Evolutionary conservation across 495 filamentous ascomycete genomes (phyloP), one percentile per base, ranked within the genome.

Genomic region (Lichina pygmaea): DNA sequence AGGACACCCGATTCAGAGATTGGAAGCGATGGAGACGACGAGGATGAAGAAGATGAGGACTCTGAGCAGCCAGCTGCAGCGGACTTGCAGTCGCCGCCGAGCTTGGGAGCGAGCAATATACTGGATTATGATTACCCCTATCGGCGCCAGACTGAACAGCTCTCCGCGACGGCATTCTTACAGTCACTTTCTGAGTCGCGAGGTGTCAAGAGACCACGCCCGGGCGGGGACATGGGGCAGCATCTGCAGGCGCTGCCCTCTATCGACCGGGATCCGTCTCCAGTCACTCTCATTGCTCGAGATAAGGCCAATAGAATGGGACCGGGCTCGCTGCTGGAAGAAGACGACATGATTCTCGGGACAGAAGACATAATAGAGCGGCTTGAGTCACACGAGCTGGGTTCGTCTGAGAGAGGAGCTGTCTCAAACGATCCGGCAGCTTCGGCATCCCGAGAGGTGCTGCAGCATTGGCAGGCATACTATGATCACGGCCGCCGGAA

Each of bases 291-390:
- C 31, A 61, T 73, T 47, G 69, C 65, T 30, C 71, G 66, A 52
- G 63, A 66, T 38, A 46, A 66, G 1, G 68, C 70, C 48, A 54
- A 46, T 30, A 60, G 66, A 44, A 56, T 62, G 49, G 61, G 56
- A 31, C 57, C 58, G 8, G 67, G 70, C 0, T 43, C 50, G 6
- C 48, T 70, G 11, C 54, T 52, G 16, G 71, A 74, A 53, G 49
- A 61, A 16, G 65, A 68, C 42, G 62, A 67, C 44, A 49, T 76
- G n/a, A 64, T 76, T 34, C 55, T 72, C 6, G 54, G 57, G n/a
- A 76, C 71, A 6, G 72, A 76, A 52, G 56, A 56, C 12, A 50
- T 69, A 37, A 52, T 73, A 37, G 58, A 33, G 55, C 56, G 46
- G 58, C 15, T 46, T 12, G 43, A 58, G 13, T 53, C 52, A n/a